Evolutionary conservation across 176 grass and related monocot species (phyloP), one percentile per base, ranked within the genome.

Genomic region (bread wheat (Triticum aestivum)): DNA sequence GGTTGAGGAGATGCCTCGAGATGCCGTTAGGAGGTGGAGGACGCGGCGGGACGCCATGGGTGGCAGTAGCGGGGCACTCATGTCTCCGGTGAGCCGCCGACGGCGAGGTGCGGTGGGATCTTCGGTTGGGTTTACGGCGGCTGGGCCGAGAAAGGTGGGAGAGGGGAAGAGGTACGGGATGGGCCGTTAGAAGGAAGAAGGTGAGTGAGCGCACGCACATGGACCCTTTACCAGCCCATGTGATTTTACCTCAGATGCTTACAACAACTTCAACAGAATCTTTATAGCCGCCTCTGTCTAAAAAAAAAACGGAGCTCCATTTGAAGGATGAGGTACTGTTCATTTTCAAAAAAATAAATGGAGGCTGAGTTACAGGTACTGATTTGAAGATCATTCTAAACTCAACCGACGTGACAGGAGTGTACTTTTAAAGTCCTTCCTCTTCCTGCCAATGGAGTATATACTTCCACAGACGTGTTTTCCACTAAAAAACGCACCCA

Each of bases 1-100:
- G 80, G 88, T 90, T 49, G 93, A 95, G 69, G 88, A 80, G 90
- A 98, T 94, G 61, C 91, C 91, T 54, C 93, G 88, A 23, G 79
- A 81, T 8, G 89, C 5, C 6, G 79, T 64, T 9, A 84, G 81
- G 61, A 84, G 67, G 82, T 89, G 87, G 82, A 91, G 78, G 58
- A 82, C 69, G 18, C 76, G 85, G 29, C 69, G 77, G 38, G 69
- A 81, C n/a, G 89, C 82, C 89, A 91, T 90, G 47, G 68, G 17
- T 27, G 42, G 18, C 4, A 20, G 20, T 3, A 12, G 11, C 9
- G 21, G 11, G 62, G 38, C 23, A 0, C 24, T 37, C 1, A 3
- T 0, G 6, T 66, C 61, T 14, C 82, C 76, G 75, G 83, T 18
- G 78, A 77, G 45, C 17, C 72, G 84, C 52, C 79, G 80, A 14